phyloP scores from a whole-genome alignment of 306 rosid species.

The Cicer yamashitae region DNA sequence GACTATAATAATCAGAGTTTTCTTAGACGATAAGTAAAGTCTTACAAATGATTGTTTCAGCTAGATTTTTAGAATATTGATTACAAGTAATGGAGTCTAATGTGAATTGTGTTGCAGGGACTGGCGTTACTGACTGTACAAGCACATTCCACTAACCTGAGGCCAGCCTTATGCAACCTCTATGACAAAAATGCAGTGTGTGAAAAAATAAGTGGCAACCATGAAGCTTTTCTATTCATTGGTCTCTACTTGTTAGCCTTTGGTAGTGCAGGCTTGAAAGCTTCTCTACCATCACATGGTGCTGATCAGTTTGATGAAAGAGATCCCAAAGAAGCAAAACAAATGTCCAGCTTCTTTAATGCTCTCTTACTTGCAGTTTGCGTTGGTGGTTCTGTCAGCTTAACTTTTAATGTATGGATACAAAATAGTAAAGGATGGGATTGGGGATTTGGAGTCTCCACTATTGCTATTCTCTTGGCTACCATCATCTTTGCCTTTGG shows the following conservation, averaged over 20 bases:
- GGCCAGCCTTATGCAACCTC: conserved; percentile 64
- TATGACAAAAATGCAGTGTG: conserved; percentile 50
- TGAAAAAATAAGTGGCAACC: conserved; percentile 53
- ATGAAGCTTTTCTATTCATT: conserved; percentile 60
- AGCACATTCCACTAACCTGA: conserved; percentile 61
- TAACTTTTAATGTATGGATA: conserved; percentile 69
- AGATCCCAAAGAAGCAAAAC: conserved; percentile 74
- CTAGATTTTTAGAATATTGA: too few relatives aligned
- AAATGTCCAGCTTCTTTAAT: conserved; percentile 84
- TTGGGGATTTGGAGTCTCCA: conserved; percentile 73
- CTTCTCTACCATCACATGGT: conserved; percentile 87
- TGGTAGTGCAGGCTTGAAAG: conserved; percentile 73
- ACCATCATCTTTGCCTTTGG: conserved; percentile 59
- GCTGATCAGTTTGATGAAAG: conserved; percentile 85
- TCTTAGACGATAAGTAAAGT: too few relatives aligned
- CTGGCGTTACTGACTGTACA: conserved; percentile 66
- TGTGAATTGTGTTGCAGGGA: conserved; percentile 56
- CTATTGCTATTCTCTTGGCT: conserved; percentile 59
- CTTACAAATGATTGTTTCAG: too few relatives aligned
- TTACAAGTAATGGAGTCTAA: background rate
- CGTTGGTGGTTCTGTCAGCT: conserved; percentile 69
- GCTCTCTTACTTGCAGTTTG: conserved; percentile 64
- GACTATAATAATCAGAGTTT: too few relatives aligned
- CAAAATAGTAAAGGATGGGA: conserved; percentile 82
- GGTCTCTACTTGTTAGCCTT: conserved; percentile 66